These are phyloP conservation scores for Naumovozyma baii DNA, from an alignment of 805 yeast species.

Conservation along the genomic window DNA sequence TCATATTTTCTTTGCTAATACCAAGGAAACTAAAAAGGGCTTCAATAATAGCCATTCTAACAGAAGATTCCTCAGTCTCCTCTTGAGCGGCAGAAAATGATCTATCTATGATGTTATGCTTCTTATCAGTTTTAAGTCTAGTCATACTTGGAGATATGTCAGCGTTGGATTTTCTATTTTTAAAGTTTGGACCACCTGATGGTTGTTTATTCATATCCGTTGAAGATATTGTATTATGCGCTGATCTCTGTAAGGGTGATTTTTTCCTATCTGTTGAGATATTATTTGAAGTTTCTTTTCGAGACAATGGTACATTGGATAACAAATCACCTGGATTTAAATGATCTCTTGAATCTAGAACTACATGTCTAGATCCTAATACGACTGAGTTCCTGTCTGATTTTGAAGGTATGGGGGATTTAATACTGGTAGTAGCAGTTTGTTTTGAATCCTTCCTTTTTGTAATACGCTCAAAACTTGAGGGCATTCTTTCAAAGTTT, in stretches of 20 bases:
- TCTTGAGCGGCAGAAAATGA: conserved; percentile 47
- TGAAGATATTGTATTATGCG: neutral
- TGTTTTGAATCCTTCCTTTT: neutral
- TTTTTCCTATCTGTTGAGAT: neutral
- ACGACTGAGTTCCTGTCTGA: neutral
- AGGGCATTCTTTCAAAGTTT: neutral
- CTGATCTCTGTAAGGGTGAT: neutral
- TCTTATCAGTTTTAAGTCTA: neutral
- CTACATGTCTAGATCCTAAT: conserved; percentile 38
- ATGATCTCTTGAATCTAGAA: conserved; percentile 43
- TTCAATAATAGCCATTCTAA: conserved; percentile 58
- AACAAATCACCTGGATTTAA: conserved; percentile 79
- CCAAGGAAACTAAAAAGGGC: conserved; percentile 64
- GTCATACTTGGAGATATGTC: neutral
- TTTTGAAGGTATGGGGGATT: neutral
- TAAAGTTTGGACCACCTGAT: neutral
- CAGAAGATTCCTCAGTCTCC: conserved; percentile 60
- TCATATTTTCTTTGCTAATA: conserved; percentile 36
- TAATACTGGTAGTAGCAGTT: neutral
- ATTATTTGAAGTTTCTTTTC: conserved; percentile 20
- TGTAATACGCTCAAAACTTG: neutral
- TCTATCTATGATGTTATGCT: conserved; percentile 12
- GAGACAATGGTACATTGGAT: conserved; percentile 66
- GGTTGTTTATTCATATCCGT: neutral
- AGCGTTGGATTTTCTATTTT: neutral